Base-by-base conservation (phyloP, 2,329 filamentous ascomycete genomes). In the Alternaria burnsii region DNA sequence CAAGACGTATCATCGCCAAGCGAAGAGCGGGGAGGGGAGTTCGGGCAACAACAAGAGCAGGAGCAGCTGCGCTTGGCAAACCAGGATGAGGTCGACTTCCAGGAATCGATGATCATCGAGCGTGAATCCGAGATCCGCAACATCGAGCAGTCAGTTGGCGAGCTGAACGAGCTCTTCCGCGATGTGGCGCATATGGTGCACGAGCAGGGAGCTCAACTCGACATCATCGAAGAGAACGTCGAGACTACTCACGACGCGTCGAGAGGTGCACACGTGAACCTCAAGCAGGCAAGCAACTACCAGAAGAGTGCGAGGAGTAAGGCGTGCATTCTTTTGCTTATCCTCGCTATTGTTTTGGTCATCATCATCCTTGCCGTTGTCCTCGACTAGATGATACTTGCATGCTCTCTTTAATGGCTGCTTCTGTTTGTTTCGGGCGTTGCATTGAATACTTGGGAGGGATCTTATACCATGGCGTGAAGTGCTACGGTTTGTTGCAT, bases 171-270 rank as follows among this genome's bases (percentile, higher is more conserved):
- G 74, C 86, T 99, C 43, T 99, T 99, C 84, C 87, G 94, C 65
- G 94, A 99, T 82, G 93, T 99, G n/a, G 95, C 94, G 47, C 93
- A 97, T 78, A 97, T 99, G 78, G 94, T 99, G 52, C 88, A 88
- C 62, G 94, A 98, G 81, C 95, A 99, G 81, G 95, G 95, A 52
- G 91, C 93, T 70, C 88, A 92, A 79, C 84, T 99, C 30, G 91
- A 94, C 74, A 91, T 91, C 18, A 97, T 99, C 71, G 89, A 89
- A 63, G 90, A 92, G 70, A 97, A 97, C 71, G 92, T 98, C 7
- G 89, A 95, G 78, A 89, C 89, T 64, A 91, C 94, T 46, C 87
- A 90, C 62, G 88, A 90, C 60, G 90, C 97, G 74, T 97, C 93
- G 12, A 85, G 89, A 55, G 93, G 93, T 40, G 96, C 94, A 5